These are phyloP conservation scores for Neurospora sp. DNA, from an alignment of 495 filamentous ascomycete genomes.

Conservation along the genomic window DNA sequence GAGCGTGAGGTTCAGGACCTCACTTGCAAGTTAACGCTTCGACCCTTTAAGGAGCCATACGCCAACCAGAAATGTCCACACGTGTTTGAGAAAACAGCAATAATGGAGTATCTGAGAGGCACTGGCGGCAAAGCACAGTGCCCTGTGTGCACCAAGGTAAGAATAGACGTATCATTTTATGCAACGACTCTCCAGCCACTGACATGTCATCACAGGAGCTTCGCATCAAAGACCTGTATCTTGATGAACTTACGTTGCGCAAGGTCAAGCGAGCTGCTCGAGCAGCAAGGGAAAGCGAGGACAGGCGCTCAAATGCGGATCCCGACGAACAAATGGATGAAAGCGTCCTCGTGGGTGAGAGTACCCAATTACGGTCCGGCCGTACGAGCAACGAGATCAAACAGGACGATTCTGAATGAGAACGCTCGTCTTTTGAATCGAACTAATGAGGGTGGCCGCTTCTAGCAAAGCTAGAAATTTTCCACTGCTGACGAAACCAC, in stretches of 20 bases:
- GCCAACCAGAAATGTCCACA: constrained; percentile 75
- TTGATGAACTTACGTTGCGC: constrained; percentile 32
- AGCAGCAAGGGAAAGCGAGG: constrained; percentile 17
- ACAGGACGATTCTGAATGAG: constrained; percentile 9
- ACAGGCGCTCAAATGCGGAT: constrained; percentile 19
- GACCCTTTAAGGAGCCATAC: constrained; percentile 58
- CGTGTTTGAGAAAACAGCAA: constrained; percentile 68
- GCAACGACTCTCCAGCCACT: neutral
- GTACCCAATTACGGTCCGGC: constrained; percentile 7
- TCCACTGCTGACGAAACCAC: neutral
- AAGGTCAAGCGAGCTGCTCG: constrained; percentile 29
- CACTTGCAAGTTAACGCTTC: constrained; percentile 74
- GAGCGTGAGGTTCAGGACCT: constrained; percentile 57
- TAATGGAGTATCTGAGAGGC: constrained; percentile 49
- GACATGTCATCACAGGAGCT: constrained; percentile 21
- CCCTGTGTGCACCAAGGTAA: constrained; percentile 37
- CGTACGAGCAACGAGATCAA: constrained; percentile 5
- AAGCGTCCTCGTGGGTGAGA: constrained; percentile 14
- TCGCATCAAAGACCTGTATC: constrained; percentile 26
- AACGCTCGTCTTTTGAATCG: neutral
- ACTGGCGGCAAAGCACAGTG: constrained; percentile 27
- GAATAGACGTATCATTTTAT: neutral
- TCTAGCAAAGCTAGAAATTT: neutral
- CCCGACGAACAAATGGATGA: constrained; percentile 19
- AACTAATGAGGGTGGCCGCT: neutral